phyloP scores from a whole-genome alignment of 257 asterid genomes.

The Catharanthus roseus region DNA sequence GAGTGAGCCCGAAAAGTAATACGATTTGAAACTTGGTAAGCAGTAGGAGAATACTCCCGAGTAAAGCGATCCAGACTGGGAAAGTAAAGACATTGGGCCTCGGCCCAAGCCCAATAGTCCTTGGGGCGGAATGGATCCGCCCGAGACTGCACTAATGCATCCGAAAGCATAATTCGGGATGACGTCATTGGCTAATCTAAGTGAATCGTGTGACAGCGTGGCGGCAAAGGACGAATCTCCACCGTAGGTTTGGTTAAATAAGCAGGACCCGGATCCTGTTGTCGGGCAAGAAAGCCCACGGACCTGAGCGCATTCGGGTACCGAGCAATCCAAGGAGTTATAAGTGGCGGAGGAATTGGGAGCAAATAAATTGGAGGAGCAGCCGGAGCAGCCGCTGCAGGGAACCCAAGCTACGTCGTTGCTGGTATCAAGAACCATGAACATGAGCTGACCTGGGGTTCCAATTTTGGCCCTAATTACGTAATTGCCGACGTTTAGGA shows the following conservation, averaged over 20 bases:
- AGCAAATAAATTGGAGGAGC: constrained; percentile 48
- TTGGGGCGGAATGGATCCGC: constrained; percentile 70
- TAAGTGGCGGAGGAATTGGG: constrained; percentile 61
- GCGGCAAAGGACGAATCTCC: constrained; percentile 66
- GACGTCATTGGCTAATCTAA: constrained; percentile 43
- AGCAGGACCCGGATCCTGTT: constrained; percentile 46
- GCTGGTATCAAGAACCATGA: constrained; percentile 87
- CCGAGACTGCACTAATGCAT: constrained; percentile 55
- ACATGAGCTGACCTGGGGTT: constrained; percentile 75
- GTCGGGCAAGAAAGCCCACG: constrained; percentile 58
- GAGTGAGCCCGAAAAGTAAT: constrained; percentile 85
- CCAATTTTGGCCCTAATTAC: constrained; percentile 73
- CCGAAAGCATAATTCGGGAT: constrained; percentile 70
- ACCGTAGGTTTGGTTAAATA: constrained; percentile 69
- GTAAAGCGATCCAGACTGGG: constrained; percentile 60
- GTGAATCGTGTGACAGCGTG: constrained; percentile 61
- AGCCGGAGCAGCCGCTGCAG: constrained; percentile 73
- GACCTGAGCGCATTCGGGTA: constrained; percentile 61
- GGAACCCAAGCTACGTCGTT: constrained; percentile 85
- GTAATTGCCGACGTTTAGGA: constrained; percentile 55
- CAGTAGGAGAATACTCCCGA: constrained; percentile 81
- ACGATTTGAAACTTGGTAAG: constrained; percentile 74
- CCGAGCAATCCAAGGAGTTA: constrained; percentile 52
- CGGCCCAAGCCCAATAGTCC: constrained; percentile 84
- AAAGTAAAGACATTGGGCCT: constrained; percentile 69